Evolutionary conservation across 2,329 filamentous ascomycete genomes (phyloP), one percentile per base, ranked within the genome.

Genomic region (Pochonia chlamydosporia): DNA sequence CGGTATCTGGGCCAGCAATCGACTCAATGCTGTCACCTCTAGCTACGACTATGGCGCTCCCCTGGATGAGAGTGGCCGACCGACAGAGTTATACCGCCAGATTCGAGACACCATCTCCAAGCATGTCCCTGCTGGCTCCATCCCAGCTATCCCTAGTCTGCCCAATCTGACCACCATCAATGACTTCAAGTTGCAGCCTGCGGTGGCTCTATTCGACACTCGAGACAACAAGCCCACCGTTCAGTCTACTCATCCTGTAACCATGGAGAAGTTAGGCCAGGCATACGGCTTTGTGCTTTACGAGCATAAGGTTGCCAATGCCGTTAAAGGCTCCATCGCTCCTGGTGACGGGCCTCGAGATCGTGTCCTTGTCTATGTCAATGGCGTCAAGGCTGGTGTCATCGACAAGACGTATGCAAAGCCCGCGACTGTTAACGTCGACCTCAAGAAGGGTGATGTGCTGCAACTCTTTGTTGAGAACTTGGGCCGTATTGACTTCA

Each of bases 1-100:
- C 7, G 70, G 67, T 2, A 56, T 72, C 10, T 73, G 69, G 65
- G 61, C 62, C 41, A 65, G 70, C 44, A 59, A 59, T 8, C 63
- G 66, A 7, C 36, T 47, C 16, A 64, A 63, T 6, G 62, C 61
- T 16, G 67, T 74, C 42, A 74, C 68, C 1, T 69, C 70, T 3
- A 73, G 69, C 49, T 78, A 76, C 51, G 74, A 78, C 54, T 76
- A 76, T 43, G 72, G 71, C 21, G 62, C 74, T 1, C 70, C 74
- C 1, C 60, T 77, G 7, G 72, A 75, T 42, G 74, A 78, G 56
- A 74, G 65, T 40, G 74, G 74, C 2, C 63, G 73, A 1, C 65
- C 67, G 0, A 74, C 65, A 3, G 64, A 71, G 10, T 51, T 75
- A 14, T 77, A 74, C 51, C 56, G 61, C 40, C 59, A 60, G 7